Evolutionary conservation across 2,329 filamentous ascomycete genomes (phyloP).

Genomic region (Fusarium lyarnte): DNA sequence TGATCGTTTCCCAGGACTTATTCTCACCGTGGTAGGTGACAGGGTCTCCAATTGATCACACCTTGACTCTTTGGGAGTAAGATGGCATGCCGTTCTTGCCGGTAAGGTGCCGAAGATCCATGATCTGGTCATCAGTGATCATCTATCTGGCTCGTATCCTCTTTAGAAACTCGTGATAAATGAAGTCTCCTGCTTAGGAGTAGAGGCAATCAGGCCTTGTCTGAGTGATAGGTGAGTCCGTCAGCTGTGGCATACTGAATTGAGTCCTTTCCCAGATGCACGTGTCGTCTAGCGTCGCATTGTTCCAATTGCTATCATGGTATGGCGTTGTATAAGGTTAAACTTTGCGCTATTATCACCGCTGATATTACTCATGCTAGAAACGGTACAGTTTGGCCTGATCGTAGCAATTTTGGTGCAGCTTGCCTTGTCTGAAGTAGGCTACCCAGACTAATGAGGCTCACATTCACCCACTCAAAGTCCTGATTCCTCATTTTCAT

Average conservation of each 20-base stretch:
- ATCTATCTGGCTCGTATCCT: neutral
- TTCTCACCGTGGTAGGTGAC: neutral
- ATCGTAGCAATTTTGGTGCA: no score
- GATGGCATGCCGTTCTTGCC: neutral
- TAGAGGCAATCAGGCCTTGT: neutral
- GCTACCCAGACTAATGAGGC: no score
- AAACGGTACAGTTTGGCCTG: no score
- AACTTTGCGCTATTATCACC: neutral
- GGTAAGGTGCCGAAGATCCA: neutral
- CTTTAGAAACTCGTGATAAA: fast-evolving
- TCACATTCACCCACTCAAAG: no score
- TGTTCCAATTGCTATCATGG: neutral
- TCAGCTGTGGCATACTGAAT: neutral
- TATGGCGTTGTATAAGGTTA: neutral
- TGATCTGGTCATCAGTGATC: fast-evolving
- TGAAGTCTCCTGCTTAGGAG: fast-evolving
- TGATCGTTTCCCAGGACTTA: no score
- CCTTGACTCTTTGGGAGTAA: no score
- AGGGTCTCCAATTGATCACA: fast-evolving
- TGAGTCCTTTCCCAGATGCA: neutral
- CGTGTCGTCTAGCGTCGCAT: neutral
- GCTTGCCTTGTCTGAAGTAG: no score
- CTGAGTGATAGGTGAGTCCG: no score
- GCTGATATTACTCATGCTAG: no score
- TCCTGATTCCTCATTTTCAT: neutral